phyloP scores from a whole-genome alignment of 2,329 filamentous ascomycete genomes.

The Aspergillus persii region DNA sequence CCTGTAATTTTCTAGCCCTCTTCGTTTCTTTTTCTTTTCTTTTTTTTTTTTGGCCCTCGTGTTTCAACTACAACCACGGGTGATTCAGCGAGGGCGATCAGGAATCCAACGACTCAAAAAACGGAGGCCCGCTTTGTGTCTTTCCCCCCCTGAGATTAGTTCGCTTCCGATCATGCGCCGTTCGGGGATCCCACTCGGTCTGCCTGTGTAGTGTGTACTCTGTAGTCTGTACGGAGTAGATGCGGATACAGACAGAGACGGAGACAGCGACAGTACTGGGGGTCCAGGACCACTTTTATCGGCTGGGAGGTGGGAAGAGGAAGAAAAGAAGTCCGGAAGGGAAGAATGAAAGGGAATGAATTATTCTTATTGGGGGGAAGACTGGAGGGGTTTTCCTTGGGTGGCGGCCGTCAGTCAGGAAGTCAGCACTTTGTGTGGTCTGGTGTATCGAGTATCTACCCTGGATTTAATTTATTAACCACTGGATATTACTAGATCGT shows the following conservation, averaged over 20 bases:
- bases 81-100: slow-evolving; percentile 8
- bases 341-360: background rate
- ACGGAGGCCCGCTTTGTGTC: slow-evolving; percentile 6
- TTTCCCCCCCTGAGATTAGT: slow-evolving; percentile 14
- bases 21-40: background rate
- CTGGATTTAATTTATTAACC: no score
- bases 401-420: no score
- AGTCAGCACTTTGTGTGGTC: background rate
- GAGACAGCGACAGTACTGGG: no score
- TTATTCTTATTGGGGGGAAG: background rate
- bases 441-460: no score
- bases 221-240: no score
- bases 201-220: no score
- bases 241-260: no score
- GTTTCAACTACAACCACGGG: slow-evolving; percentile 15
- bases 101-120: slow-evolving; percentile 12
- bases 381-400: background rate
- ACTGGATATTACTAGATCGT: background rate
- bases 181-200: background rate
- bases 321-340: background rate
- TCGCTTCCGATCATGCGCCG: background rate
- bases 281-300: no score
- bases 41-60: background rate
- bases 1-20: background rate
- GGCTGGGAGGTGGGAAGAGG: no score